These are phyloP conservation scores for Blastomyces gilchristii DNA, from an alignment of 2,329 filamentous ascomycete genomes.

Conservation along the genomic window DNA sequence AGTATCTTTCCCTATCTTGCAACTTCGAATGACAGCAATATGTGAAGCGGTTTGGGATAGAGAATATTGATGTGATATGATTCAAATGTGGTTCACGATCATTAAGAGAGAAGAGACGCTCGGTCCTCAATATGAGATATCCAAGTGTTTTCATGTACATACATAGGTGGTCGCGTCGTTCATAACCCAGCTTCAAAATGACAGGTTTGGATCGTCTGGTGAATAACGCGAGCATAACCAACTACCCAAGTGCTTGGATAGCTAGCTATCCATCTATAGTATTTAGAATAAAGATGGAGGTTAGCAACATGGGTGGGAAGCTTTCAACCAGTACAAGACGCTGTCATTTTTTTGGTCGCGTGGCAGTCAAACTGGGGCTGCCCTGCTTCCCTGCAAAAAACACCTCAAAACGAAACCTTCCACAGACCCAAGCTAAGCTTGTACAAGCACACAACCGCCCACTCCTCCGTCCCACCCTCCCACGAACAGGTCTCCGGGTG, in stretches of 20 bases:
- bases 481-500: neutral
- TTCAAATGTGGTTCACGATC: neutral
- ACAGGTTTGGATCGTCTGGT: neutral
- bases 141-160: neutral
- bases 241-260: neutral
- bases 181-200: neutral
- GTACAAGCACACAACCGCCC: conserved; percentile 4
- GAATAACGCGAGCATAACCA: neutral
- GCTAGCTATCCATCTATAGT: neutral
- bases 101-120: neutral
- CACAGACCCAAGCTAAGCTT: neutral
- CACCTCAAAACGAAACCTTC: neutral
- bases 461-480: neutral
- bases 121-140: neutral
- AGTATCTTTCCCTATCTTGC: neutral
- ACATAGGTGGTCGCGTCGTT: neutral
- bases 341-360: neutral
- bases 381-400: neutral
- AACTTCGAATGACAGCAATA: neutral
- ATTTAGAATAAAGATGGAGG: neutral
- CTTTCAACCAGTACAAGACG: neutral
- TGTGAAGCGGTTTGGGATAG: neutral
- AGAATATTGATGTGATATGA: neutral
- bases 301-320: neutral
- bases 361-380: neutral